Conservation (phyloP, 192 early-diverging fungal genomes). For the Backusella macrospora region DNA sequence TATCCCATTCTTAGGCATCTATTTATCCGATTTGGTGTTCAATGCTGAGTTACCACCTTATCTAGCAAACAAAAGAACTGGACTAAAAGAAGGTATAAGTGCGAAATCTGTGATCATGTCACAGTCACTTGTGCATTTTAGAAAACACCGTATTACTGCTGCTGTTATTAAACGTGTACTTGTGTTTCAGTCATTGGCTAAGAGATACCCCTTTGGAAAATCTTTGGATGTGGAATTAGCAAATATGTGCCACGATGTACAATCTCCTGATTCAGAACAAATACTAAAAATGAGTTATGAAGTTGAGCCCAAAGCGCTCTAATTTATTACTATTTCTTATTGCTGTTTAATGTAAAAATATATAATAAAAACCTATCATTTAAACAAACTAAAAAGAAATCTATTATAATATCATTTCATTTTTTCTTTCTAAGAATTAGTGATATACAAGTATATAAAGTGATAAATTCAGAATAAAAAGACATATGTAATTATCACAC, state of each 20-base stretch:
- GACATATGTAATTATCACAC: no score
- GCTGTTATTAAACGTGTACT: conserved; percentile 61
- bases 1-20: conserved; percentile 64
- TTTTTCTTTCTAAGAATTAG: no score
- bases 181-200: conserved; percentile 54
- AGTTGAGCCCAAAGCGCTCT: conserved; percentile 14
- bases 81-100: background rate
- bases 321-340: background rate
- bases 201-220: conserved; percentile 52
- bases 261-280: conserved; percentile 20
- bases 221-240: conserved; percentile 38
- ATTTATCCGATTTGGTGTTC: conserved; percentile 59
- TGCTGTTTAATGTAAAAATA: conserved; percentile 3
- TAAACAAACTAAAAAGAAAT: background rate
- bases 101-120: conserved; percentile 17
- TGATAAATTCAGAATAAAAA: no score
- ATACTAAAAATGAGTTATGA: conserved; percentile 19
- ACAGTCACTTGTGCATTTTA: conserved; percentile 55
- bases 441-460: no score
- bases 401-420: no score
- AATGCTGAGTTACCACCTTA: conserved; percentile 59
- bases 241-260: conserved; percentile 31
- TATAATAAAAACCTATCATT: background rate
- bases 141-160: conserved; percentile 59
- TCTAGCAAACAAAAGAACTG: conserved; percentile 24